phyloP scores from a whole-genome alignment of 2,329 filamentous ascomycete genomes.

The Pseudogymnoascus sp. region DNA sequence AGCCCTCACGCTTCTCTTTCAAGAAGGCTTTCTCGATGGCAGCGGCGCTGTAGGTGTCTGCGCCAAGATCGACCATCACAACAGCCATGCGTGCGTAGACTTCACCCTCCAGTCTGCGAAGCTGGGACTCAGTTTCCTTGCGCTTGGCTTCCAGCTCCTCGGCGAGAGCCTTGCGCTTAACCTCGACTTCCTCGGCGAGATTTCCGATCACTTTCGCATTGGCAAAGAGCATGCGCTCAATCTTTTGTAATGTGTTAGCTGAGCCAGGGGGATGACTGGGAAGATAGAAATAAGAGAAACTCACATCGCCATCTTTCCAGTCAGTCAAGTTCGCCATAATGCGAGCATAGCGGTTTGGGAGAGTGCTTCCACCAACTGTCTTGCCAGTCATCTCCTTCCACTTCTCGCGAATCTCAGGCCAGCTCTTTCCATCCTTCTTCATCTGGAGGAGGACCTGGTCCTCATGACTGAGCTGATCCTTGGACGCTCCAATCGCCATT shows the following conservation, averaged over 20 bases:
- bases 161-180: not conserved
- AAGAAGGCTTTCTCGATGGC: not conserved
- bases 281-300: not conserved
- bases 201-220: not conserved
- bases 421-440: not conserved
- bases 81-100: not conserved
- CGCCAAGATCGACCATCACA: not conserved
- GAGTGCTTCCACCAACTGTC: not conserved
- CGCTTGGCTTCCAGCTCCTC: not conserved
- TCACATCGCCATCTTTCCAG: conserved; percentile 4
- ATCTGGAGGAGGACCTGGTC: not conserved
- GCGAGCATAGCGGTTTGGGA: not conserved
- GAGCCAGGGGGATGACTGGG: not conserved
- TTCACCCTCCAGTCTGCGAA: not conserved
- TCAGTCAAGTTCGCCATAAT: not conserved
- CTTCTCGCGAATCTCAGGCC: not conserved
- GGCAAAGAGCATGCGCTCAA: not conserved
- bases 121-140: not conserved
- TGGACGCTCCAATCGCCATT: not conserved
- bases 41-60: not conserved
- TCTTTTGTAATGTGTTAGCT: not conserved
- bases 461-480: not conserved
- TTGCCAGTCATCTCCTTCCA: not conserved
- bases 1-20: not conserved
- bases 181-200: not conserved